A percentile compares a stretch with the other conserved stretches of the same genome.
These are phyloP conservation scores for Dissophora ornata DNA, from an alignment of 192 early-diverging fungal genomes.

Conservation along the genomic window DNA sequence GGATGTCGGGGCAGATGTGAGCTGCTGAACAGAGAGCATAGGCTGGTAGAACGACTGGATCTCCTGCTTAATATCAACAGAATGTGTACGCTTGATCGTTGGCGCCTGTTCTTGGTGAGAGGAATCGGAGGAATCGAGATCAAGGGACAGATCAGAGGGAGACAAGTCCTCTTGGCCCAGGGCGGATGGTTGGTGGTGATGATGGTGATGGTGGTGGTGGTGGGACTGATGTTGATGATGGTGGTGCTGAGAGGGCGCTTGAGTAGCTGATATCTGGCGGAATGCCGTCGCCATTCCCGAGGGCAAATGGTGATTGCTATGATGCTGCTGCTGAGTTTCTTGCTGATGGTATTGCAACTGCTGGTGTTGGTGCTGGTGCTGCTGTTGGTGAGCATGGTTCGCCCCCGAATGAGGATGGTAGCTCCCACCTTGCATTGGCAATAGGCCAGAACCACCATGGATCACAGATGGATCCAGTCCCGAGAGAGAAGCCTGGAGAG, in stretches of 20 bases:
- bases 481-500: constrained; percentile 16
- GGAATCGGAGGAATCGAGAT: constrained; percentile 15
- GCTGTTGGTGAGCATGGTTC: constrained; percentile 5
- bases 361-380: constrained; percentile 3
- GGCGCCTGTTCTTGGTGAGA: constrained; percentile 10
- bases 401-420: constrained; percentile 9
- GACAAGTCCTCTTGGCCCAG: constrained; percentile 19
- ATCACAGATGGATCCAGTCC: constrained; percentile 34
- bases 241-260: constrained; percentile 16
- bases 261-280: constrained; percentile 1
- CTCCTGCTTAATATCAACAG: constrained; percentile 43
- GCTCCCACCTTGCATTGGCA: constrained; percentile 32
- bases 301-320: constrained; percentile 1
- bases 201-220: constrained; percentile 31
- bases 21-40: constrained; percentile 25
- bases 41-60: constrained; percentile 38
- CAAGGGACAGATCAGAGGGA: constrained; percentile 22
- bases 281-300: constrained; percentile 31
- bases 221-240: constrained; percentile 12
- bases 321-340: constrained; percentile 14
- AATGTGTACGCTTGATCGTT: constrained; percentile 19
- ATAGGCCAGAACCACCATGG: constrained; percentile 1
- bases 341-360: constrained; percentile 28
- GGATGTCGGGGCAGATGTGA: background rate
- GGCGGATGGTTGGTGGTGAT: constrained; percentile 1